Base-by-base conservation (phyloP, 257 asterid species). In the Cynanchum wilfordii region DNA sequence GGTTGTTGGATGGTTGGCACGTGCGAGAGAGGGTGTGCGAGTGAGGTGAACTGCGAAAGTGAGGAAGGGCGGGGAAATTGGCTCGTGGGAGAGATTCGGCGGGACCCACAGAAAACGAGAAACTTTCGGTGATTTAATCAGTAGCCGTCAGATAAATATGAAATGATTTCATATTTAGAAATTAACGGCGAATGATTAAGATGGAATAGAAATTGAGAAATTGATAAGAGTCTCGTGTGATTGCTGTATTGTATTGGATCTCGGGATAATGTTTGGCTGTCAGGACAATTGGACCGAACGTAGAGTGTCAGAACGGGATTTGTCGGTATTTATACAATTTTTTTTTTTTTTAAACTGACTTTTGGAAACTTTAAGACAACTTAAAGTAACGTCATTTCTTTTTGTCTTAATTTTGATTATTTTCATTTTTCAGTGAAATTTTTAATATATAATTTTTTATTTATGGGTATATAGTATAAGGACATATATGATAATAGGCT, bases 181-280 rank as follows among this genome's bases (percentile, higher is more conserved):
- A 13, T 69, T 3, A 7, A 70, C 64, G 71, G 67, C 1, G 17
- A n/a, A 33, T 49, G 79, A 76, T 47, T 51, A 13, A 20, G 52
- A 3, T 45, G 69, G 58, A 72, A 42, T 19, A n/a, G 33, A 59
- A 59, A 22, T 51, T 52, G 45, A 16, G 36, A 24, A 58, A 65
- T 19, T 68, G 70, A 52, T 24, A 59, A 20, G 17, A 51, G 69
- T 40, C 16, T 24, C 22, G 40, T 54, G 12, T 42, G 75, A 76
- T 68, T 60, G 66, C 56, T 69, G 81, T 40, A 70, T 80, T 22
- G 63, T 65, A 44, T 82, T 75, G 90, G 93, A 84, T 86, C 93
- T 82, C 72, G 80, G 45, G 66, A 79, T 62, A 55, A 79, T 62
- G 59, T 74, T 77, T 77, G 13, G 67, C 49, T 73, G 83, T 82